Base-by-base conservation (phyloP, 83 land plant species). In the Larix sibirica region DNA sequence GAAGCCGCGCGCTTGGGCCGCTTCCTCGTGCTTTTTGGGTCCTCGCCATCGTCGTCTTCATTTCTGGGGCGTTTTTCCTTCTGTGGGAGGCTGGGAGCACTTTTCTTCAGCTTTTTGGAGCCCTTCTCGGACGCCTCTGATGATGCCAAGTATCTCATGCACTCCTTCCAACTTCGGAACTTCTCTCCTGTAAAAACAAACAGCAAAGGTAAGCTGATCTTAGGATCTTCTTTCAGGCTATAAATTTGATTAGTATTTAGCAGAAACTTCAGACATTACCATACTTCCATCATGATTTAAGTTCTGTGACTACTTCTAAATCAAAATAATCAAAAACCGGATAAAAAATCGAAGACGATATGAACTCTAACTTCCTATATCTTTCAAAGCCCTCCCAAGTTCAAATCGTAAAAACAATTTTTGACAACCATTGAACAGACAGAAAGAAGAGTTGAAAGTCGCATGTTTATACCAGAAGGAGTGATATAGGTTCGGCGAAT, bases 1-100 rank as follows among this genome's bases (percentile, higher is more conserved):
- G 99, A 91, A 79, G 97, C 94, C 65, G 95, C 91, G 33, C 99
- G 84, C 66, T 84, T 96, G 21, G 94, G 99, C 82, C 81, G 82
- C 81, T 87, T 90, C 17, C 89, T 64, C 26, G 21, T 64, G 10
- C 9, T 24, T 24, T 64, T 64, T n/a, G 67, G 21, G 7, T n/a
- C 67, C 10, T 20, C 5, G 21, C 26, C 67, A 13, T 64, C 10
- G 1, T 64, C 67, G 10, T 64, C 26, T n/a, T 64, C 67, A 64
- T 24, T 66, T 26, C 40, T 81, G 79, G 21, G 21, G 20, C n/a
- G 54, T 42, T 18, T 79, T 33, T 8, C 26, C 26, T n/a, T 31
- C 36, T 61, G 33, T 64, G 71, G 28, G 18, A 17, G 16, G 7
- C 14, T 24, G 47, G 50, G 61, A 3, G 4, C 26, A 4, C 28